Percentiles rank a stretch among this genome's conserved stretches.
phyloP scores from a whole-genome alignment of 257 asterid species.

The Mentha longifolia region DNA sequence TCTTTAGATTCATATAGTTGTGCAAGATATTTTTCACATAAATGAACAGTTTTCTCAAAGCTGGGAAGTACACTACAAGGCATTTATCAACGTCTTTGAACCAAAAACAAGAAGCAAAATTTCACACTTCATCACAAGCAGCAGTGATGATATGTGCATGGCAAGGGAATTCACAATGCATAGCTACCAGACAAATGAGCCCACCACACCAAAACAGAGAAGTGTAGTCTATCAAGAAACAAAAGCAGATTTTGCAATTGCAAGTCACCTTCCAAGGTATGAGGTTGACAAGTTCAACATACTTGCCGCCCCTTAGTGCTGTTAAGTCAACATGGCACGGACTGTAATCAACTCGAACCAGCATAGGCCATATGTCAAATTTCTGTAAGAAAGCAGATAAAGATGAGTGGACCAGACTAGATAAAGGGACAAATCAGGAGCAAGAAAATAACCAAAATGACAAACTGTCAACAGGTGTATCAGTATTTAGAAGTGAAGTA shows the following conservation, averaged over 20 bases:
- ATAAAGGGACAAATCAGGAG: slow-evolving; percentile 15
- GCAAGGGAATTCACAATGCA: slow-evolving; percentile 19
- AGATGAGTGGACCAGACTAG: slow-evolving; percentile 20
- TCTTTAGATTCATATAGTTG: slow-evolving; percentile 19
- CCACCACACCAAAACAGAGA: slow-evolving; percentile 1
- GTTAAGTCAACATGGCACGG: slow-evolving; percentile 92
- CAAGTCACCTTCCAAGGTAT: slow-evolving; percentile 95
- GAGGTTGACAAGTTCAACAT: slow-evolving; percentile 93
- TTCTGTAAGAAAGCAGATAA: slow-evolving; percentile 67
- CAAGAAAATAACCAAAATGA: slow-evolving; percentile 14
- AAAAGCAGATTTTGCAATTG: slow-evolving; percentile 15
- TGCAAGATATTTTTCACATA: slow-evolving; percentile 1
- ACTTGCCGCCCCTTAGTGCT: slow-evolving; percentile 93
- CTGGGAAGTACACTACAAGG: neutral
- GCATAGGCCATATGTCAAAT: slow-evolving; percentile 84
- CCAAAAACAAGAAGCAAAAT: slow-evolving; percentile 19
- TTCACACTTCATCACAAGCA: neutral
- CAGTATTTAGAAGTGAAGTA: slow-evolving; percentile 20
- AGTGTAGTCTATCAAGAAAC: slow-evolving; percentile 7
- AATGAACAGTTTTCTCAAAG: neutral
- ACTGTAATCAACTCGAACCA: slow-evolving; percentile 87
- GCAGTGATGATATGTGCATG: slow-evolving; percentile 3
- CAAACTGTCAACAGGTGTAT: slow-evolving; percentile 6
- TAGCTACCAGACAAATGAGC: slow-evolving; percentile 21
- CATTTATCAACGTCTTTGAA: slow-evolving; percentile 13